These are phyloP conservation scores for Beauveria sp. DNA, from an alignment of 2,329 filamentous ascomycete genomes.

Conservation along the genomic window DNA sequence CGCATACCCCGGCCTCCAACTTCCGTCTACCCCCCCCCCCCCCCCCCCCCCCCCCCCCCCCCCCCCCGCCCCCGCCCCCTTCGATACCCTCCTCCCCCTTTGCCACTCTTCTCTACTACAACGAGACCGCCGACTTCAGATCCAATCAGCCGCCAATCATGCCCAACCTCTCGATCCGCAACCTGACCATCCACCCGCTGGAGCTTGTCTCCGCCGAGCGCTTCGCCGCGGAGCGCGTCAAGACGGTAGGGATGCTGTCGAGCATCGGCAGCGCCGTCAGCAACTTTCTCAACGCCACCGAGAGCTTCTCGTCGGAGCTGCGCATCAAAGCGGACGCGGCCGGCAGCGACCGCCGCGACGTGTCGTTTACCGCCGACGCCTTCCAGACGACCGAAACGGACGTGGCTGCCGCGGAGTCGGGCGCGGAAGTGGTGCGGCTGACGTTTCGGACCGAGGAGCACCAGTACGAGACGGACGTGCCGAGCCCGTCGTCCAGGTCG, in stretches of 20 bases:
- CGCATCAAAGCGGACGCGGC: slow-evolving; percentile 51
- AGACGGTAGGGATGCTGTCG: slow-evolving; percentile 34
- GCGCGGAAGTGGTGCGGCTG: slow-evolving; percentile 56
- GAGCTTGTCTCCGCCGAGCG: slow-evolving; percentile 67
- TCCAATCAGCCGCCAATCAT: slow-evolving; percentile 21
- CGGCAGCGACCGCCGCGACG: slow-evolving; percentile 52
- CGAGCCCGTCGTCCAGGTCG: slow-evolving; percentile 52
- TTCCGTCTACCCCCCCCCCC: neutral
- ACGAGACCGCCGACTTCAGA: too few relatives aligned
- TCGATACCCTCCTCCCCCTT: neutral
- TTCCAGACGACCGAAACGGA: slow-evolving; percentile 55
- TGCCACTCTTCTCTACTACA: neutral
- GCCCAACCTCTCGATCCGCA: slow-evolving; percentile 65
- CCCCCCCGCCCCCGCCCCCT: neutral
- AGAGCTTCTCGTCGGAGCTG: slow-evolving; percentile 22
- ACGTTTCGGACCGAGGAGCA: slow-evolving; percentile 55
- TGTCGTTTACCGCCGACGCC: slow-evolving; percentile 56
- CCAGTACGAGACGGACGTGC: slow-evolving; percentile 64
- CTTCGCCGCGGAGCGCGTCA: slow-evolving; percentile 48
- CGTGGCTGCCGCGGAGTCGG: slow-evolving; percentile 46
- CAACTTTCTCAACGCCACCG: slow-evolving; percentile 36
- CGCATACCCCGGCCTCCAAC: too few relatives aligned
- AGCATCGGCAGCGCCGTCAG: slow-evolving; percentile 37
- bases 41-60: neutral
- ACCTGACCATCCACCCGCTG: slow-evolving; percentile 67